phyloP scores from a whole-genome alignment of 1,139 yeast species.

The Saccharomyces hybrid region DNA sequence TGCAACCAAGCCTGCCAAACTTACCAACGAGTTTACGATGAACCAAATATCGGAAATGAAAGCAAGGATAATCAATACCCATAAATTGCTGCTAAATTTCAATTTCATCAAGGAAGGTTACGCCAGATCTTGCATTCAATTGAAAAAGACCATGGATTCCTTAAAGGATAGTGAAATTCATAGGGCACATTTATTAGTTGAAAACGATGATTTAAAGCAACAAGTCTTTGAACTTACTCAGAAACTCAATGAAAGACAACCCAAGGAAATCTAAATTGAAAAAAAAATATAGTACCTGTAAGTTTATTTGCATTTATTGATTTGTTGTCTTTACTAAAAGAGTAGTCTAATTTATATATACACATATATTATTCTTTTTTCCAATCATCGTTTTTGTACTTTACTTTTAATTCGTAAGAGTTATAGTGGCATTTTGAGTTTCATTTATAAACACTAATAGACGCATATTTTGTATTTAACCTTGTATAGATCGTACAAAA shows the following conservation, averaged over 20 bases:
- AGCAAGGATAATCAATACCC: constrained; percentile 29
- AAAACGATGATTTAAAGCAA: constrained; percentile 24
- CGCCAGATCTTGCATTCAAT: constrained; percentile 29
- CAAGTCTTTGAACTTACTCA: constrained; percentile 7
- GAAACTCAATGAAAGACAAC: not conserved
- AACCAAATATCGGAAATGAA: constrained; percentile 25
- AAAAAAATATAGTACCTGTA: not conserved
- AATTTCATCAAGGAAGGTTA: constrained; percentile 30
- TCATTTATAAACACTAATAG: not conserved
- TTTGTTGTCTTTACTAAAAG: not conserved
- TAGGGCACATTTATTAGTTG: constrained; percentile 29
- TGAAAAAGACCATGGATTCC: constrained; percentile 29
- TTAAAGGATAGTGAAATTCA: constrained; percentile 33
- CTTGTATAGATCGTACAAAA: not conserved
- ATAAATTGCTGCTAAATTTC: constrained; percentile 28
- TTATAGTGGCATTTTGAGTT: not conserved
- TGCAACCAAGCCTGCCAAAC: constrained; percentile 6
- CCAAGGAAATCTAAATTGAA: not conserved
- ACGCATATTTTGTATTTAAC: not conserved
- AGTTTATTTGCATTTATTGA: not conserved
- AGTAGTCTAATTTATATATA: not conserved
- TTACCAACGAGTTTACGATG: constrained; percentile 19
- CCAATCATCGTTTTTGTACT: not conserved
- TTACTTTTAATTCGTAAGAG: not conserved
- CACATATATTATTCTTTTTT: not conserved